Conservation (phyloP, 441 rosid genomes). For the Syzygium syzygioides region DNA sequence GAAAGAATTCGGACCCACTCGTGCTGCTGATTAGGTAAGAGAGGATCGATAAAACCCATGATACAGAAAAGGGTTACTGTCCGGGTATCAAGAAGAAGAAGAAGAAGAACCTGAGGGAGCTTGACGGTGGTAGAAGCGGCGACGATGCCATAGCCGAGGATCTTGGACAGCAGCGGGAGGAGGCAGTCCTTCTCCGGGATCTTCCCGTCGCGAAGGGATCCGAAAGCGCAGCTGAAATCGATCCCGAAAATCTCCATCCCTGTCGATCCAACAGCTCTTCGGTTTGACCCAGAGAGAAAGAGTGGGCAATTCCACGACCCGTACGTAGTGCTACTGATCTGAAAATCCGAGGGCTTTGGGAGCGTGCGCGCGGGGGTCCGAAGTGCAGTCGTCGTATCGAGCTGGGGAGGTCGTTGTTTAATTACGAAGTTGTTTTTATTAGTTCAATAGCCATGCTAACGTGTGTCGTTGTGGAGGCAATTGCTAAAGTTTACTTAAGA, state of each 20-base stretch:
- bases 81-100: not conserved
- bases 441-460: not conserved
- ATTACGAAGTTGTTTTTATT: not conserved
- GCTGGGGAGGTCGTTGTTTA: no score
- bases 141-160: constrained; percentile 4
- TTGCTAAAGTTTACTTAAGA: not conserved
- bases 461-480: not conserved
- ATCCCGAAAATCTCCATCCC: constrained; percentile 5
- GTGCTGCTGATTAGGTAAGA: not conserved
- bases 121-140: constrained; percentile 6
- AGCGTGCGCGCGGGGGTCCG: not conserved
- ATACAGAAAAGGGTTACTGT: not conserved
- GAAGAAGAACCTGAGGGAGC: not conserved
- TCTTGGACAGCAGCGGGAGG: constrained; percentile 4
- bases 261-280: not conserved
- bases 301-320: not conserved
- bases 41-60: not conserved
- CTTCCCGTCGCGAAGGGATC: not conserved
- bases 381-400: not conserved
- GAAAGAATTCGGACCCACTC: not conserved
- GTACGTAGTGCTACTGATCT: not conserved
- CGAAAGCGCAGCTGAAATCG: not conserved
- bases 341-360: not conserved
- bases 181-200: constrained; percentile 1
- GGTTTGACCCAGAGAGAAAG: not conserved